These are phyloP conservation scores for Pseudonitzschia multiseries DNA, from an alignment of 108 stramenopile genomes.

Conservation along the genomic window DNA sequence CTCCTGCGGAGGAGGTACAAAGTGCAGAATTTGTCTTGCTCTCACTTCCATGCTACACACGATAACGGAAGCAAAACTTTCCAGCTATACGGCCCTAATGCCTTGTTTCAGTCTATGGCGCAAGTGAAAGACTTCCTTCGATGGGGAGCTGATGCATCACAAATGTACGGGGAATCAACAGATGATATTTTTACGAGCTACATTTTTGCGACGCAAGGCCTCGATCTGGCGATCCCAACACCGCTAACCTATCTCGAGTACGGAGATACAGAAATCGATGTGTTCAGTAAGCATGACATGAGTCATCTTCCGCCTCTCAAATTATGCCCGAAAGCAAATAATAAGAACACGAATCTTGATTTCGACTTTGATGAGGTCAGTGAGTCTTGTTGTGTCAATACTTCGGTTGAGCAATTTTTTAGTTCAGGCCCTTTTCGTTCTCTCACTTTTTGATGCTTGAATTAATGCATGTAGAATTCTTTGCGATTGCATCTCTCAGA, in stretches of 20 bases:
- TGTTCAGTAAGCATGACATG: background rate
- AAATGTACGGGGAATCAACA: conserved; percentile 8
- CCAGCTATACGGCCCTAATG: conserved; percentile 40
- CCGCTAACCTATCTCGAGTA: conserved; percentile 23
- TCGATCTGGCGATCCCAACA: conserved; percentile 61
- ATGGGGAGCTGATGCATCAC: conserved; percentile 20
- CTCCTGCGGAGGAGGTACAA: conserved; percentile 43
- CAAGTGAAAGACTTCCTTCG: conserved; percentile 30
- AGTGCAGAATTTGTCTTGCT: conserved; percentile 41
- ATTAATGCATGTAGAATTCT: background rate
- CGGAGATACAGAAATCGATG: conserved; percentile 4
- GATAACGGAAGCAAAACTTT: conserved; percentile 11
- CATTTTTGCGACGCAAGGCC: conserved; percentile 62
- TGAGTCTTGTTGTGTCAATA: background rate
- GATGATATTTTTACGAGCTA: conserved; percentile 22
- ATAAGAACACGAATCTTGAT: background rate
- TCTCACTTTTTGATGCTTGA: background rate
- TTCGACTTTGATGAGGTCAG: conserved; percentile 13
- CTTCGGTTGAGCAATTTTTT: background rate
- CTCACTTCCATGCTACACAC: conserved; percentile 31
- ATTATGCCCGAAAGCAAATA: conserved; percentile 1
- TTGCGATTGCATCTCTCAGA: background rate
- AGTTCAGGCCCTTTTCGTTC: background rate
- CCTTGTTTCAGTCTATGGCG: conserved; percentile 26
- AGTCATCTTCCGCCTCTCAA: conserved; percentile 12